Percentiles rank a stretch among this genome's conserved stretches.
Conservation (phyloP, 2,329 filamentous ascomycete genomes). For the Ceratocystis cacaofunesta region DNA sequence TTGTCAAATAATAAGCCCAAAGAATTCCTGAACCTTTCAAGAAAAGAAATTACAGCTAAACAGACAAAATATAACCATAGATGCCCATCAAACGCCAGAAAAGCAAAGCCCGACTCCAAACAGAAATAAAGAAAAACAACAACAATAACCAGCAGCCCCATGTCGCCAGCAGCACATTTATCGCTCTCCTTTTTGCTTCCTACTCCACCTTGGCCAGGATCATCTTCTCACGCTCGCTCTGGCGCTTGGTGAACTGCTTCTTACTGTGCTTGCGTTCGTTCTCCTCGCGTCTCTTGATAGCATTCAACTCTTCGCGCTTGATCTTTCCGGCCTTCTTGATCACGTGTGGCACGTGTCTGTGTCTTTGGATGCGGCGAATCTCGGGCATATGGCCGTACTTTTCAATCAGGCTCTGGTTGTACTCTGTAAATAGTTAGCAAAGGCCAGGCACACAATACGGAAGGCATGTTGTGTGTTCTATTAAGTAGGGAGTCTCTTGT, state of each 20-base stretch:
- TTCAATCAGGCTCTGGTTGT: constrained; percentile 70
- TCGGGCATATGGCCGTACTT: constrained; percentile 94
- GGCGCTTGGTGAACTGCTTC: constrained; percentile 60
- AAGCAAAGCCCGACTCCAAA: neutral
- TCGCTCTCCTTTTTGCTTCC: neutral
- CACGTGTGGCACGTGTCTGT: constrained; percentile 80
- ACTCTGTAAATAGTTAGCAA: constrained; percentile 38
- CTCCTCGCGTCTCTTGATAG: constrained; percentile 82
- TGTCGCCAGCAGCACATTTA: neutral
- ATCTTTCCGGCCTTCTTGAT: constrained; percentile 95
- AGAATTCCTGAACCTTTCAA: neutral
- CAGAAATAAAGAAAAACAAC: neutral
- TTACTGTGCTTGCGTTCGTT: constrained; percentile 85
- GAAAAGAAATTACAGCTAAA: neutral
- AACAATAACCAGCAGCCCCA: neutral
- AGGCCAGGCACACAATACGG: neutral
- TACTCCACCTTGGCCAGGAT: constrained; percentile 52
- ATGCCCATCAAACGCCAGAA: constrained; percentile 9
- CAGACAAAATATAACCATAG: constrained; percentile 4
- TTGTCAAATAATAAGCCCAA: neutral
- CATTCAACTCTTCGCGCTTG: constrained; percentile 74
- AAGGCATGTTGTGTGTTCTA: neutral
- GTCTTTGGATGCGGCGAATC: constrained; percentile 74
- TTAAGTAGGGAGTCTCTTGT: neutral
- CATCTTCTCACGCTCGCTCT: constrained; percentile 84